Evolutionary conservation across 73 alveolate species (phyloP).

Genomic region (Tetrahymena borealis): DNA sequence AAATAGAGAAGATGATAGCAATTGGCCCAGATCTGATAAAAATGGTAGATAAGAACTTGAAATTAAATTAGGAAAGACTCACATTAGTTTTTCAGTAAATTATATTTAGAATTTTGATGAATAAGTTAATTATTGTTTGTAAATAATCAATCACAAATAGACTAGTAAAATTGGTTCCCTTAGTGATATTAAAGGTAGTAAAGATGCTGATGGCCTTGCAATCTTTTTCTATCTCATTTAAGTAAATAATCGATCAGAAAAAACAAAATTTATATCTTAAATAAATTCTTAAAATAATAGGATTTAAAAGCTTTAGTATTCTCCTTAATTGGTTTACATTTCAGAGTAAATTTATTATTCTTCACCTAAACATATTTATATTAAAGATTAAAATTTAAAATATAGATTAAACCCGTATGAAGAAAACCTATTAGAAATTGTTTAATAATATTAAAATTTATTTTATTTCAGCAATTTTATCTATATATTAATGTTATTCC

Average conservation of each 20-base stretch:
- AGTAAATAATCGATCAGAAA: neutral
- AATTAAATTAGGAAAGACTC: conserved; percentile 66
- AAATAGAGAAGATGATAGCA: conserved; percentile 66
- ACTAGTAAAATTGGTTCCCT: conserved; percentile 84
- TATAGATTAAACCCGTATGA: neutral
- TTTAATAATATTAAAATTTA: too few species aligned
- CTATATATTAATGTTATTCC: too few species aligned
- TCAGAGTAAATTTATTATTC: conserved; percentile 74
- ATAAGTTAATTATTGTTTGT: neutral
- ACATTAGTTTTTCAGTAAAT: conserved; percentile 63
- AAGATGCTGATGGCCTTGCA: conserved; percentile 87
- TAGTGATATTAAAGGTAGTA: conserved; percentile 70
- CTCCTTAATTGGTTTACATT: conserved; percentile 77
- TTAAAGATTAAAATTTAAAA: neutral
- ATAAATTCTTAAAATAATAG: conserved; percentile 4
- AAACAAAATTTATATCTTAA: neutral
- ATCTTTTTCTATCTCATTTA: conserved; percentile 65
- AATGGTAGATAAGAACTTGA: conserved; percentile 92
- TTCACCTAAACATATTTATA: too few species aligned
- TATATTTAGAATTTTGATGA: neutral
- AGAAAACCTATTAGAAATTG: too few species aligned
- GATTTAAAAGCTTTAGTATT: conserved; percentile 84
- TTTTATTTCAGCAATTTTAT: too few species aligned
- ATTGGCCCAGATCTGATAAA: conserved; percentile 89
- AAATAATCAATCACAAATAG: neutral